phyloP scores from a whole-genome alignment of 768 basidiomycete species.

The Leccinum rimulosum region DNA sequence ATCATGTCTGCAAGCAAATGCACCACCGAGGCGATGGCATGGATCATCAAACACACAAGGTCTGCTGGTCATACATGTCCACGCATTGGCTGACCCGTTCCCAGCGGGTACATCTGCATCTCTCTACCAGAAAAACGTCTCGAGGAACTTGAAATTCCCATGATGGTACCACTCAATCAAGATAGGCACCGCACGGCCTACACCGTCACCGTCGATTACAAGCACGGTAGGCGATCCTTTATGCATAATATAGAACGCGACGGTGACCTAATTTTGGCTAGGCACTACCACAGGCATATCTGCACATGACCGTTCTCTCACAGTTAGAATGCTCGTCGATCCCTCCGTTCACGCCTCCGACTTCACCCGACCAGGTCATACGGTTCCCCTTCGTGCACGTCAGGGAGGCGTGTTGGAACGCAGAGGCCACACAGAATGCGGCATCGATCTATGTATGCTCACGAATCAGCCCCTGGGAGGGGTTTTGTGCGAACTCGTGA shows the following conservation, averaged over 20 bases:
- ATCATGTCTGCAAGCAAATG: slow-evolving; percentile 83
- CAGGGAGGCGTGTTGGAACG: slow-evolving; percentile 83
- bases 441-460: slow-evolving; percentile 81
- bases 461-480: slow-evolving; percentile 63
- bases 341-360: slow-evolving; percentile 53
- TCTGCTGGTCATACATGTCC: slow-evolving; percentile 34
- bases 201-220: slow-evolving; percentile 93
- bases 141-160: slow-evolving; percentile 75
- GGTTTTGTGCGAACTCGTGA: slow-evolving; percentile 92
- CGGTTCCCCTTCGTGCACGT: slow-evolving; percentile 89
- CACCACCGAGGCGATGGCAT: slow-evolving; percentile 97
- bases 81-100: slow-evolving; percentile 11
- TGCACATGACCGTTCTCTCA: slow-evolving; percentile 89
- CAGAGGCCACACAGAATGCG: slow-evolving; percentile 91
- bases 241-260: background rate
- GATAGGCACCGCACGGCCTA: slow-evolving; percentile 94
- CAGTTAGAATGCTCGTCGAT: slow-evolving; percentile 78
- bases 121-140: slow-evolving; percentile 77
- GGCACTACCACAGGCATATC: slow-evolving; percentile 97
- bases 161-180: slow-evolving; percentile 92
- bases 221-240: slow-evolving; percentile 52
- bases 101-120: slow-evolving; percentile 92
- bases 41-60: slow-evolving; percentile 98
- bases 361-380: slow-evolving; percentile 91
- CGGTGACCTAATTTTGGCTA: slow-evolving; percentile 23